Evolutionary conservation across 2,329 filamentous ascomycete genomes (phyloP).

Genomic region (Torrubiella hemipterigena): DNA sequence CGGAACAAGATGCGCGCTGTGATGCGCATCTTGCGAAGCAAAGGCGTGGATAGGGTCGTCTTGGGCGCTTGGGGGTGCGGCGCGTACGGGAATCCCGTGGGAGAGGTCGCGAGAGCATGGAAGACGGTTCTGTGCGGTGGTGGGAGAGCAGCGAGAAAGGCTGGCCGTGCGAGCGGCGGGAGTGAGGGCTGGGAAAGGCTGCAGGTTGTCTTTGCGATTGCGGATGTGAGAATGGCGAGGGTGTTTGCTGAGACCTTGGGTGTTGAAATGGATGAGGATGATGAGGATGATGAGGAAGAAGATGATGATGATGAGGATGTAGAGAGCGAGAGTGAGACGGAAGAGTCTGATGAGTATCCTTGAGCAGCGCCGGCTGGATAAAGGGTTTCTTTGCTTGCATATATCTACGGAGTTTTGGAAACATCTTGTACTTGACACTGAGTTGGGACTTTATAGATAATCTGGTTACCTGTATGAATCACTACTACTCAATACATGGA

Average conservation of each 20-base stretch:
- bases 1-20: constrained; percentile 45
- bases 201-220: constrained; percentile 44
- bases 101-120: constrained; percentile 45
- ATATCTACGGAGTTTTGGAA: too few relatives aligned
- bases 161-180: too few relatives aligned
- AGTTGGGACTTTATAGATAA: too few relatives aligned
- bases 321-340: not conserved
- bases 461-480: too few relatives aligned
- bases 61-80: constrained; percentile 56
- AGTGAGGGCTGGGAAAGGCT: not conserved
- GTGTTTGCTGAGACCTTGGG: constrained; percentile 36
- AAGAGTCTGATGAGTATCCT: not conserved
- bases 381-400: too few relatives aligned
- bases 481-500: too few relatives aligned
- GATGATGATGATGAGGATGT: not conserved
- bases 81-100: constrained; percentile 49
- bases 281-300: not conserved
- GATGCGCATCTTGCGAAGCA: constrained; percentile 35
- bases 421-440: too few relatives aligned
- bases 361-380: too few relatives aligned
- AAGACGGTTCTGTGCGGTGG: constrained; percentile 15
- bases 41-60: constrained; percentile 36
- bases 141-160: constrained; percentile 8
- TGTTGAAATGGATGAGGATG: constrained; percentile 5
- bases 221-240: constrained; percentile 31